Evolutionary conservation across 2,329 filamentous ascomycete species (phyloP), one percentile per base, ranked within the genome.

Genomic region (Seiridium cupressi): DNA sequence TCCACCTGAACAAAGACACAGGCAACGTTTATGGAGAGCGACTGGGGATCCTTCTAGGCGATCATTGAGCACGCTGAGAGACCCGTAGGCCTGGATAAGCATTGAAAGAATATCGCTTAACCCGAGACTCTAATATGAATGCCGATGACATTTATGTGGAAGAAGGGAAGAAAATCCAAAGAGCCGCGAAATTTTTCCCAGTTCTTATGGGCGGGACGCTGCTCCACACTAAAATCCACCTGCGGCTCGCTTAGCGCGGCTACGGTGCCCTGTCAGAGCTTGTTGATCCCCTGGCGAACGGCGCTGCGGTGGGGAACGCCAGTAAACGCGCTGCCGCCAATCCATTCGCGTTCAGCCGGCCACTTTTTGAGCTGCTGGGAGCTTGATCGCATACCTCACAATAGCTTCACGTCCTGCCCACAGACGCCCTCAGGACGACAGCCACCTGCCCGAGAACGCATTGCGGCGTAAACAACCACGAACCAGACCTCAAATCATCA

Each of bases 51-150:
- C 74, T 90, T 91, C 96, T 92, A 90, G 94, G 90, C 91, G 84
- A 91, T 93, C 92, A 89, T 93, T 86, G 93, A 99, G 95, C 95
- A 92, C 94, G 93, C 91, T 26, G 81, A 81, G 90, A 93, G 91
- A 84, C 82, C 89, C 85, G 82, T 76, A 77, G 85, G 89, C 86
- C 92, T 96, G 91, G 92, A 91, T 88, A 93, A 92, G 90, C 86
- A 98, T 85, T 92, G 91, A 93, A 74, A 70, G 72, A 65, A 65
- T 71, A 58, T 74, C 77, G 87, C 90, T 87, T 91, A 87, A 88
- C 90, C 90, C 93, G 94, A 96, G 95, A 99, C 95, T 99, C 95
- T 98, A 98, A 94, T 91, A 91, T 91, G 87, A 89, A 90, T 89
- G 92, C 89, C 88, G 74, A 82, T 86, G 87, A 92, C 88, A 92